Base-by-base conservation (phyloP, 345 rosid species). In the Eucalyptus curtisii region DNA sequence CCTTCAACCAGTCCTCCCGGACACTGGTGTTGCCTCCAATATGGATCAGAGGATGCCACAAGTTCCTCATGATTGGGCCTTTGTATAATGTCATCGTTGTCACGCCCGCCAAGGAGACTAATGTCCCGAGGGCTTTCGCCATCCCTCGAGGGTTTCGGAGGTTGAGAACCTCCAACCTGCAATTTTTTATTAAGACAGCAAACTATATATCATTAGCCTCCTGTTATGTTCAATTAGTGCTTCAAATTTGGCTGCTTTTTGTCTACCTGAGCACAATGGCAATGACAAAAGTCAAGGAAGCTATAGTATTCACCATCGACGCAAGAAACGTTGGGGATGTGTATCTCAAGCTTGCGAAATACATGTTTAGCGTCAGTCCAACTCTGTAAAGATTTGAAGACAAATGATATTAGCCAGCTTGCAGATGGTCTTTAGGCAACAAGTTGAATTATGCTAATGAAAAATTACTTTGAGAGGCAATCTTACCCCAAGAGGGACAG, bases 401-500 rank as follows among this genome's bases (percentile, higher is more conserved):
- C 59, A 12, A 86, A 19, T n/a, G 40, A 40, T 40, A 20, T 20
- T 76, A 20, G 84, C 47, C 47, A 76, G 45, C 24, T 40, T 40
- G 84, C 84, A 71, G 44, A 71, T 71, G 44, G 25, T 33, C 33
- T 17, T 40, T 22, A 37, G 84, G 84, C 47, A 40, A 76, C 57
- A 8, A 31, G 11, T 22, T 27, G 20, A 44, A 50, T 52, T 86
- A 59, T 55, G 76, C n/a, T 8, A 37, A 40, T 22, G 84, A 76
- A 76, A 19, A 47, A 76, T 86, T 52, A 31, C 44, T 76, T 76
- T 76, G 84, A 76, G 47, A n/a, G 22, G 31, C 22, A 71, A 88
- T 42, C 88, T 81, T 93, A 96, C 98, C 96, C 98, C 33, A 96
- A 53, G 61, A 96, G 93, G 84, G 97, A 93, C 80, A 96, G 94